phyloP scores from a whole-genome alignment of 2,329 filamentous ascomycete genomes.

The Bipolaris bicolor region DNA sequence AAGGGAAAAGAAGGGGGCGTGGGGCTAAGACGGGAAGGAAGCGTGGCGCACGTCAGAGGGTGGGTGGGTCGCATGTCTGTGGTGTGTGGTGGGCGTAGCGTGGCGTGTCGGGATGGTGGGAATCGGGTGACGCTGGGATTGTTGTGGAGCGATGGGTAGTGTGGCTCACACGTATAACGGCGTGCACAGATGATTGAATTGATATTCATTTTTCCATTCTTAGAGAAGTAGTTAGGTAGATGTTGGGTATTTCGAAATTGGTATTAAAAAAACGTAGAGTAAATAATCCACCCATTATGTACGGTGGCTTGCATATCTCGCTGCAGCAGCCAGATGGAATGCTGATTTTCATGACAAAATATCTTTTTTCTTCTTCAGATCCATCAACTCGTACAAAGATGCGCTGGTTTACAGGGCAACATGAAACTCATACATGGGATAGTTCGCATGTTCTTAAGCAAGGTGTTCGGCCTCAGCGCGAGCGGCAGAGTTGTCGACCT shows the following conservation, averaged over 20 bases:
- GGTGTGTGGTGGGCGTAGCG: background rate
- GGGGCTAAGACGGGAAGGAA: constrained; percentile 1
- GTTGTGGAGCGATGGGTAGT: no score
- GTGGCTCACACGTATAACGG: no score
- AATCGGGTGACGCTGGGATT: no score
- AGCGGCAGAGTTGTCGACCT: constrained; percentile 50
- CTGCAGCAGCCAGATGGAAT: background rate
- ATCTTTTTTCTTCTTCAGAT: background rate
- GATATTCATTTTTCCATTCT: no score
- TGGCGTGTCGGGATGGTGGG: background rate
- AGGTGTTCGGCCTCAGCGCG: constrained; percentile 16
- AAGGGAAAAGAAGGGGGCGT: background rate
- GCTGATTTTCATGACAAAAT: background rate
- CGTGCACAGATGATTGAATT: no score
- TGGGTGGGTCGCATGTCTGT: background rate
- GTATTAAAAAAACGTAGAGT: constrained; percentile 10
- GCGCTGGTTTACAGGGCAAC: background rate
- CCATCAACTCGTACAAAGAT: background rate
- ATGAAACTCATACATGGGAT: background rate
- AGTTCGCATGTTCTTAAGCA: background rate
- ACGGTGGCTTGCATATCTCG: background rate
- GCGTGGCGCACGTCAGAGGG: constrained; percentile 1
- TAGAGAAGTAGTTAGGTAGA: background rate
- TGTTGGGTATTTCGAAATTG: constrained; percentile 10
- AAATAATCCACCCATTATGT: background rate